phyloP scores from a whole-genome alignment of 371 early-diverging fungal species.

The Mucor saturninus region DNA sequence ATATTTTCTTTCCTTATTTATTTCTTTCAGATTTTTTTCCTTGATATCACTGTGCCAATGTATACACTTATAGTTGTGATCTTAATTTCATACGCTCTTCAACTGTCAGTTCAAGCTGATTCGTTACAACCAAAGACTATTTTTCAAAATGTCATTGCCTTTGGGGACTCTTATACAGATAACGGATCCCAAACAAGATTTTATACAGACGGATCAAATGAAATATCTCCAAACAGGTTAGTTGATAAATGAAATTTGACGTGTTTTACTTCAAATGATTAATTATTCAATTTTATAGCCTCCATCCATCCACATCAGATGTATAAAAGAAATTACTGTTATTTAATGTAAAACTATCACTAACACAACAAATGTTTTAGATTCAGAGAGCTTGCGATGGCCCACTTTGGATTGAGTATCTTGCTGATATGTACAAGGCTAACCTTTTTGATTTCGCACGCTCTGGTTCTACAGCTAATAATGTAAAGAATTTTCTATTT shows the following conservation, averaged over 20 bases:
- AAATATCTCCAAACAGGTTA: neutral
- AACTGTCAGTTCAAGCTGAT: neutral
- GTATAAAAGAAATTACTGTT: neutral
- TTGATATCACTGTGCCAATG: no score
- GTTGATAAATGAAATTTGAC: neutral
- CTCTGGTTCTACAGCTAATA: slow-evolving; percentile 22
- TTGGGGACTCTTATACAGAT: slow-evolving; percentile 31
- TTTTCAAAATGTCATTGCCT: slow-evolving; percentile 13
- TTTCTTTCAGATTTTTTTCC: no score
- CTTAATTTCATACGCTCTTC: no score
- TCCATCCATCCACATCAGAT: slow-evolving; percentile 4
- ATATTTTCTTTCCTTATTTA: no score
- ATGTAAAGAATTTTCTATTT: slow-evolving; percentile 9
- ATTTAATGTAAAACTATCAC: neutral
- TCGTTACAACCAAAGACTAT: neutral
- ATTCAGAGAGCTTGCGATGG: slow-evolving; percentile 14
- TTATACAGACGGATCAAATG: neutral
- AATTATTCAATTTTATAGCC: neutral
- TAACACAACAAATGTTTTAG: neutral
- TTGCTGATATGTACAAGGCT: slow-evolving; percentile 1
- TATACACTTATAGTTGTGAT: no score
- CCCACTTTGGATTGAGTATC: slow-evolving; percentile 23
- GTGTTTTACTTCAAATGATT: neutral
- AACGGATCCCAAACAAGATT: slow-evolving; percentile 11
- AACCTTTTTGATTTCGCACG: slow-evolving; percentile 23